phyloP scores from a whole-genome alignment of 305 asterid genomes.

The Caryopteris hybrid region DNA sequence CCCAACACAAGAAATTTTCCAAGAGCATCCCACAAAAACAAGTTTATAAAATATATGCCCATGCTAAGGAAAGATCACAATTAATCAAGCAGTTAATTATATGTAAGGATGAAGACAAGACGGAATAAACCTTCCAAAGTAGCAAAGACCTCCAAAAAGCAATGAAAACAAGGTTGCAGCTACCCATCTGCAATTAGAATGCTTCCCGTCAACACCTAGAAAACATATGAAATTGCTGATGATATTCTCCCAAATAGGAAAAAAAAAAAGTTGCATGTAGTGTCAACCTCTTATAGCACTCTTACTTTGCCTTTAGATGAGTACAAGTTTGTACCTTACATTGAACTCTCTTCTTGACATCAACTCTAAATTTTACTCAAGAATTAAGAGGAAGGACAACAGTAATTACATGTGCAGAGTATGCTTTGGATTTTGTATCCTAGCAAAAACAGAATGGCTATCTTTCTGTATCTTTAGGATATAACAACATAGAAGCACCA shows the following conservation, averaged over 20 bases:
- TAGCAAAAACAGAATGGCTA: background rate
- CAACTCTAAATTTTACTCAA: background rate
- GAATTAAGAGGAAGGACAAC: background rate
- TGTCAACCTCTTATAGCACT: background rate
- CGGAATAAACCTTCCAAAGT: slow-evolving; percentile 64
- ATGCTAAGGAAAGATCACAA: background rate
- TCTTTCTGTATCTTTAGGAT: background rate
- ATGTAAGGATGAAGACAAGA: background rate
- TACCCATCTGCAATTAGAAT: slow-evolving; percentile 97
- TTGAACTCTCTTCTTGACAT: background rate
- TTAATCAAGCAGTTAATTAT: background rate
- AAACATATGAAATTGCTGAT: slow-evolving; percentile 38
- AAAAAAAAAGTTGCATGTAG: background rate
- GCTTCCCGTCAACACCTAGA: slow-evolving; percentile 81
- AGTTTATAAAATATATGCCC: slow-evolving; percentile 4
- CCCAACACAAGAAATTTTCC: too few relatives aligned
- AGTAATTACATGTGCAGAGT: background rate
- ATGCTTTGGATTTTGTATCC: background rate
- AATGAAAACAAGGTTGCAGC: slow-evolving; percentile 72
- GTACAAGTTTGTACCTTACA: background rate
- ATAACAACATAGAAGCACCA: background rate
- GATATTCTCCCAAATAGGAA: slow-evolving; percentile 18
- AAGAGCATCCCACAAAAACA: background rate
- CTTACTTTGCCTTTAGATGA: background rate
- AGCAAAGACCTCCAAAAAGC: slow-evolving; percentile 84